Conservation (phyloP, 2,329 filamentous ascomycete species). For the Paecilomyces formosus region DNA sequence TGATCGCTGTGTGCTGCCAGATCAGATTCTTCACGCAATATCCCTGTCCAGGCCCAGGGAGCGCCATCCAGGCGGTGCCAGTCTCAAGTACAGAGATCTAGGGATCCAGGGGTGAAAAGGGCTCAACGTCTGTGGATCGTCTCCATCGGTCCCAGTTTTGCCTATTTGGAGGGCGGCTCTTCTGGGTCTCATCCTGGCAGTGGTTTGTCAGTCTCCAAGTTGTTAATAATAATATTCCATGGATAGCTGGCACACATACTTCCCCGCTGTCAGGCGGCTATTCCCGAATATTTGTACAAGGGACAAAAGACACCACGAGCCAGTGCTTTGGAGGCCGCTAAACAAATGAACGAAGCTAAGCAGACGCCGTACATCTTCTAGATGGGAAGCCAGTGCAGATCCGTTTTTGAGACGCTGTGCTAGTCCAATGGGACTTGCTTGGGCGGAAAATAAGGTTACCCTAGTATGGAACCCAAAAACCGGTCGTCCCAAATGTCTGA, state of each 20-base stretch:
- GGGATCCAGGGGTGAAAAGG: neutral
- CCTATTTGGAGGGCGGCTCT: neutral
- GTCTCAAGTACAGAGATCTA: neutral
- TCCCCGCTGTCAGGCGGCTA: neutral
- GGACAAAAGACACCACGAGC: neutral
- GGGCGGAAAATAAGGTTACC: neutral
- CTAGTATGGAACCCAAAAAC: neutral
- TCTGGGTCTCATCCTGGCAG: neutral
- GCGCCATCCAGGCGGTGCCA: neutral
- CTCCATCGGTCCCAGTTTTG: neutral
- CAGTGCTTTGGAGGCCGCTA: neutral
- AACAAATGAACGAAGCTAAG: neutral
- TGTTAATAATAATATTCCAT: neutral
- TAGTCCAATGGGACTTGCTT: neutral
- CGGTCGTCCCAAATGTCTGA: neutral
- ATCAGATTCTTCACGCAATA: neutral
- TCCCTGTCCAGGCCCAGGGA: neutral
- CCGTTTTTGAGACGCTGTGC: neutral
- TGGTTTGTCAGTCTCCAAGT: neutral
- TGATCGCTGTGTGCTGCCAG: neutral
- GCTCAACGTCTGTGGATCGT: neutral
- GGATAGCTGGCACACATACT: neutral
- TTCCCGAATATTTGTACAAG: neutral
- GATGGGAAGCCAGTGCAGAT: neutral
- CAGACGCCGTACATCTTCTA: neutral